Percentiles rank a stretch among this genome's conserved stretches.
phyloP scores from a whole-genome alignment of 306 rosid genomes.

The Castanea crenata region DNA sequence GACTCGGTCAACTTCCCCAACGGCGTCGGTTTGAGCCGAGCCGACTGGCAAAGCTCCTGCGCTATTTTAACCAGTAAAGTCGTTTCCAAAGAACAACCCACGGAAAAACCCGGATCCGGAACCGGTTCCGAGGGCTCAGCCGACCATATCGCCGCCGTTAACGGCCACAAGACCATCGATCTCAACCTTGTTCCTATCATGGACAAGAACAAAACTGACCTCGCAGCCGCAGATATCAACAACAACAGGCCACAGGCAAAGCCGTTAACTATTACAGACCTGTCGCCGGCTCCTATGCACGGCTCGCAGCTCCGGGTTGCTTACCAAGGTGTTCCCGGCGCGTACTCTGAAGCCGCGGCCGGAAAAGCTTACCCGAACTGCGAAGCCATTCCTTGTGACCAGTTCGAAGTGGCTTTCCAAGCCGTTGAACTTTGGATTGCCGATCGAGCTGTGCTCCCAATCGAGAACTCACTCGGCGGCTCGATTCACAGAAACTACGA shows the following conservation, averaged over 20 bases:
- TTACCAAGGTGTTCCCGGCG: slow-evolving; percentile 96
- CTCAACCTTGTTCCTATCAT: slow-evolving; percentile 62
- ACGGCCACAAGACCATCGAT: slow-evolving; percentile 66
- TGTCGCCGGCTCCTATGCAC: slow-evolving; percentile 98
- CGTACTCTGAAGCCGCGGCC: slow-evolving; percentile 96
- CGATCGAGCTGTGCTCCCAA: slow-evolving; percentile 86
- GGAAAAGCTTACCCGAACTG: slow-evolving; percentile 91
- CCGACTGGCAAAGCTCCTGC: slow-evolving; percentile 94
- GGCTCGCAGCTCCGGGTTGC: slow-evolving; percentile 86
- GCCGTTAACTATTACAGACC: slow-evolving; percentile 80
- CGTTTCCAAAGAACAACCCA: slow-evolving; percentile 44
- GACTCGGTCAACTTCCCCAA: slow-evolving; percentile 41
- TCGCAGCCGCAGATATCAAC: slow-evolving; percentile 3
- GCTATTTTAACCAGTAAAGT: slow-evolving; percentile 85
- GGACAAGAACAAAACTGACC: slow-evolving; percentile 16
- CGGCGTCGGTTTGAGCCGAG: slow-evolving; percentile 48
- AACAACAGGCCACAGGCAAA: slow-evolving; percentile 35
- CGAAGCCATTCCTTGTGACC: slow-evolving; percentile 97
- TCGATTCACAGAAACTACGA: slow-evolving; percentile 95
- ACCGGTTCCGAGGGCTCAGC: slow-evolving; percentile 7
- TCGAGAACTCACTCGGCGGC: slow-evolving; percentile 94
- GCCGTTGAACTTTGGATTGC: slow-evolving; percentile 99
- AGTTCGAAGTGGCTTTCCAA: slow-evolving; percentile 92
- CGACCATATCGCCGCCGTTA: slow-evolving; percentile 44
- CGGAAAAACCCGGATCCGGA: slow-evolving; percentile 8